Conservation (phyloP, 768 basidiomycete genomes). For the Mycena galericulata region DNA sequence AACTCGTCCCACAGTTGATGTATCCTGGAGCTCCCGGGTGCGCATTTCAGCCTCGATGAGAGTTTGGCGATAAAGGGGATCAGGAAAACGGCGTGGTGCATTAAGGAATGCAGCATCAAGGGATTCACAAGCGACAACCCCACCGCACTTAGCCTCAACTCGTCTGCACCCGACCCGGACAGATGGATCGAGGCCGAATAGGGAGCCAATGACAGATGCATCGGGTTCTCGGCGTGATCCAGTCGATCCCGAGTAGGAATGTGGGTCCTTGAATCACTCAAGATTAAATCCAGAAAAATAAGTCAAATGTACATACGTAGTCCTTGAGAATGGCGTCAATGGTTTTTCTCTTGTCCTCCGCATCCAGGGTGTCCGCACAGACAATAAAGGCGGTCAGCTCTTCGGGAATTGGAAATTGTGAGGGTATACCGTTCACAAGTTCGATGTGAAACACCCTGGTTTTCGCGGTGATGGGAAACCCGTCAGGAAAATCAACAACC, state of each 20-base stretch:
- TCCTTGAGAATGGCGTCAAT: conserved; percentile 17
- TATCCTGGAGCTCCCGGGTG: conserved; percentile 14
- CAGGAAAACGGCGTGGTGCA: background rate
- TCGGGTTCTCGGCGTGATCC: background rate
- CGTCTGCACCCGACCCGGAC: conserved; percentile 1
- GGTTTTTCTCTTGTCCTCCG: conserved; percentile 2
- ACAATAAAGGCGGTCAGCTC: conserved; percentile 15
- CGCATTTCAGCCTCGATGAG: conserved; percentile 11
- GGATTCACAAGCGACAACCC: conserved; percentile 7
- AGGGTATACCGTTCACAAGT: conserved; percentile 10
- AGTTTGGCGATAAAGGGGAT: background rate
- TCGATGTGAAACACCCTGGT: conserved; percentile 13
- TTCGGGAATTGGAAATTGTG: conserved; percentile 17
- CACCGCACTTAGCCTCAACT: background rate
- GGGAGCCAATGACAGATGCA: background rate
- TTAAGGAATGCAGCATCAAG: conserved; percentile 7
- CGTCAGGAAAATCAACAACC: conserved; percentile 13
- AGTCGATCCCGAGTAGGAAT: conserved; percentile 9
- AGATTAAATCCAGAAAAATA: background rate
- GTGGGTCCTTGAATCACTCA: conserved; percentile 11
- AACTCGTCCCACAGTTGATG: conserved; percentile 1
- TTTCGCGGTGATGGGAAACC: conserved; percentile 9
- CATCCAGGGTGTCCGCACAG: background rate
- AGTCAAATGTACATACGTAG: background rate
- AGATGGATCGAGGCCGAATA: background rate